A percentile compares a stretch with the other conserved stretches of the same genome.
Conservation (phyloP, 78 protist genomes). For the Dictyostelium capitatum region DNA sequence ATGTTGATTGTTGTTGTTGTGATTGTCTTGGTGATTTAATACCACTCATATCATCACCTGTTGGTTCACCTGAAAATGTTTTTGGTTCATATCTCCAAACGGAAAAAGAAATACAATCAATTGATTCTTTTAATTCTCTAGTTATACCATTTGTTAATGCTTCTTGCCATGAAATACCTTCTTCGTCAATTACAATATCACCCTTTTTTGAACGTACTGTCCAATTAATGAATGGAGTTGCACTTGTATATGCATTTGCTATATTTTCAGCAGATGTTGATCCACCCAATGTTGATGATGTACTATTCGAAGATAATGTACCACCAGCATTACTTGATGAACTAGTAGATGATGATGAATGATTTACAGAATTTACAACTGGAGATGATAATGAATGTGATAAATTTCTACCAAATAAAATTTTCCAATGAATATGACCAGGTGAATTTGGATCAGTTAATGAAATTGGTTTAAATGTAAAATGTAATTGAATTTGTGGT, state of each 20-base stretch:
- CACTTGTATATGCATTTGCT: not conserved
- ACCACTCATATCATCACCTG: not conserved
- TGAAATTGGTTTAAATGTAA: conserved; percentile 69
- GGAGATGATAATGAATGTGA: conserved; percentile 13
- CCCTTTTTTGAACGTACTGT: conserved; percentile 63
- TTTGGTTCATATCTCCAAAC: conserved; percentile 71
- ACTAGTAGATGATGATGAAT: not conserved
- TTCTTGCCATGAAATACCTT: conserved; percentile 42
- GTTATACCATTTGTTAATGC: conserved; percentile 42
- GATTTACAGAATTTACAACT: not conserved
- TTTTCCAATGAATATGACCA: conserved; percentile 54
- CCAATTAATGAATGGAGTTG: conserved; percentile 68
- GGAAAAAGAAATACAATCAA: conserved; percentile 48
- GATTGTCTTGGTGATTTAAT: not conserved
- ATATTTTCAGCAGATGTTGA: not conserved
- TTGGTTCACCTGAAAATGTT: not conserved
- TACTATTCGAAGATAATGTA: too few species aligned
- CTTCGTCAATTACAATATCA: conserved; percentile 56
- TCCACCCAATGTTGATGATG: too few species aligned
- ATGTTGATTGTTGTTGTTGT: not conserved
- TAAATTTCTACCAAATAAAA: conserved; percentile 63
- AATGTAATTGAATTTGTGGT: conserved; percentile 61
- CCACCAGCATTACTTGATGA: not conserved
- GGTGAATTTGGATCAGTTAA: conserved; percentile 53
- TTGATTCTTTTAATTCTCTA: conserved; percentile 47